A percentile compares a stretch with the other conserved stretches of the same genome.
Evolutionary conservation across 2,329 filamentous ascomycete species (phyloP).

Genomic region (Onygenales sp.): DNA sequence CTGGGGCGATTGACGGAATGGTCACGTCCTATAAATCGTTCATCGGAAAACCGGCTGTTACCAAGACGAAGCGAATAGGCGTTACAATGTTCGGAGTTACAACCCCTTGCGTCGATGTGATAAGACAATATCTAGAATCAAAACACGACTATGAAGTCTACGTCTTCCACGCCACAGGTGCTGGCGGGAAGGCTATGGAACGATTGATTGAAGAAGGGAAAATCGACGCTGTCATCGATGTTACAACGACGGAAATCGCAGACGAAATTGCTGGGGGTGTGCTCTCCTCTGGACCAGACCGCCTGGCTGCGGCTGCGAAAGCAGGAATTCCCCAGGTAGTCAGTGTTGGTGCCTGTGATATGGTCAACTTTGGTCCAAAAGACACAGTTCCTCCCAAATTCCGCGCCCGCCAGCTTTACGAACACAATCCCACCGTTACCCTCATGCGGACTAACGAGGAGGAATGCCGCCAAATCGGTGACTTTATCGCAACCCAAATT

Average conservation of each 20-base stretch:
- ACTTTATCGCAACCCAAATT: slow-evolving; percentile 48
- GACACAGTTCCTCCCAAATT: slow-evolving; percentile 49
- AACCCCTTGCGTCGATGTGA: slow-evolving; percentile 52
- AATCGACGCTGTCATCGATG: slow-evolving; percentile 58
- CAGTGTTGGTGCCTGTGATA: slow-evolving; percentile 48
- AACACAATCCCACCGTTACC: slow-evolving; percentile 59
- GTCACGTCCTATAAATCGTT: slow-evolving; percentile 34
- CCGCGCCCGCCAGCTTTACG: slow-evolving; percentile 42
- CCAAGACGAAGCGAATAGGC: slow-evolving; percentile 43
- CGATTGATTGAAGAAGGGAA: slow-evolving; percentile 46
- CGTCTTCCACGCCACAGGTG: slow-evolving; percentile 14
- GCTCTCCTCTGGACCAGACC: slow-evolving; percentile 48
- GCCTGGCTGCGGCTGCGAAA: slow-evolving; percentile 49
- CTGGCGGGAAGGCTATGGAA: slow-evolving; percentile 62
- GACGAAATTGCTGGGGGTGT: slow-evolving; percentile 56
- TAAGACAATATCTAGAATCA: slow-evolving; percentile 39
- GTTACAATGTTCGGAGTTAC: slow-evolving; percentile 71
- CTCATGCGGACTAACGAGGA: slow-evolving; percentile 54
- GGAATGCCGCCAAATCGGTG: slow-evolving; percentile 48
- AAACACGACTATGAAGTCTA: slow-evolving; percentile 4
- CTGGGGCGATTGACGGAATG: slow-evolving; percentile 52
- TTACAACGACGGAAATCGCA: slow-evolving; percentile 63
- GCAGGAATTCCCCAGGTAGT: slow-evolving; percentile 51
- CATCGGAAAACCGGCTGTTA: slow-evolving; percentile 3
- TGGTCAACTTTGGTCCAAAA: slow-evolving; percentile 54